These are phyloP conservation scores for Camellia lanceoleosa DNA, from an alignment of 148 eudicot species.

Conservation along the genomic window DNA sequence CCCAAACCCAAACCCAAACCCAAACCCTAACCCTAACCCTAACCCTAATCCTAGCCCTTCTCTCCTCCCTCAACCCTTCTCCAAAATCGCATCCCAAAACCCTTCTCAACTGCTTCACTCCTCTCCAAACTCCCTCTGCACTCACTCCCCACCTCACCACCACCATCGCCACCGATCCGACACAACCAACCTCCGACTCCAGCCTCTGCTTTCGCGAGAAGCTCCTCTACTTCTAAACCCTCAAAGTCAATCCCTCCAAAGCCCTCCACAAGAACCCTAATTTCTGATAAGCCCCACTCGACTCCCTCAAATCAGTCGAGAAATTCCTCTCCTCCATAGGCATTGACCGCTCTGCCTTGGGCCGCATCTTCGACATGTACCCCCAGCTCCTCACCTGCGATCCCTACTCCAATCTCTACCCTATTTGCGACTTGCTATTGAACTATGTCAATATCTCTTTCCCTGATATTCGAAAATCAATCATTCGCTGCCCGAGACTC, in stretches of 20 bases:
- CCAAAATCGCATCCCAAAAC: slow-evolving; percentile 11
- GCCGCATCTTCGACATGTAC: slow-evolving; percentile 73
- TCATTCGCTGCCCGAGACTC: slow-evolving; percentile 75
- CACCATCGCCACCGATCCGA: slow-evolving; percentile 2
- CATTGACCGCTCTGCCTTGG: slow-evolving; percentile 44
- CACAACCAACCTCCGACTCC: slow-evolving; percentile 28
- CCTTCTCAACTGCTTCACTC: slow-evolving; percentile 8
- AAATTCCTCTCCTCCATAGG: slow-evolving; percentile 61
- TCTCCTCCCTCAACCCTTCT: slow-evolving; percentile 8
- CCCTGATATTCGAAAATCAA: slow-evolving; percentile 38
- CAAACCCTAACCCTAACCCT: no score
- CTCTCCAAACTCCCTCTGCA: slow-evolving; percentile 15
- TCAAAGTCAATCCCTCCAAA: slow-evolving; percentile 61
- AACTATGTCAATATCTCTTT: slow-evolving; percentile 48
- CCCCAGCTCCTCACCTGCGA: slow-evolving; percentile 74
- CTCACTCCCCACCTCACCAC: slow-evolving; percentile 5
- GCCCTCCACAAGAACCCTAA: slow-evolving; percentile 69
- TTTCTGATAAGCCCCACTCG: slow-evolving; percentile 60
- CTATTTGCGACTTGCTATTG: slow-evolving; percentile 59
- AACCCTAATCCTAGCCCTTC: slow-evolving; percentile 15
- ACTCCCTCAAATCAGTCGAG: slow-evolving; percentile 46
- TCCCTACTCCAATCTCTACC: slow-evolving; percentile 60
- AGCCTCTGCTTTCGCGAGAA: slow-evolving; percentile 67
- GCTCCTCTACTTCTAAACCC: slow-evolving; percentile 63
- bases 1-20: neutral